Evolutionary conservation across 2,329 filamentous ascomycete genomes (phyloP).

Genomic region (Cryphonectria carpinicola): DNA sequence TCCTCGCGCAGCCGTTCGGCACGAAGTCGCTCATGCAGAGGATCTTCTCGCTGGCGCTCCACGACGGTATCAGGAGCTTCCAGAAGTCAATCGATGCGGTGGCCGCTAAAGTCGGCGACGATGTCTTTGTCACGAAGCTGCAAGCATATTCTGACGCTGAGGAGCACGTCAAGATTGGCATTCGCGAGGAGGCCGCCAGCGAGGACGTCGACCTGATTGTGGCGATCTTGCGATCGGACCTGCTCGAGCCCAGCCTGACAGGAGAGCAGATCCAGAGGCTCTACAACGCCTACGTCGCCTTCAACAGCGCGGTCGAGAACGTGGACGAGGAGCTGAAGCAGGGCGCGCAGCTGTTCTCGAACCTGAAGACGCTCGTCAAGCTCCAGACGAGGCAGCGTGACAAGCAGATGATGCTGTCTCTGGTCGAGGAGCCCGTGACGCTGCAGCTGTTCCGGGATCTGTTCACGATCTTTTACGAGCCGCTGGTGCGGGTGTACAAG

Average conservation of each 20-base stretch:
- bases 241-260: conserved; percentile 71
- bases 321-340: conserved; percentile 85
- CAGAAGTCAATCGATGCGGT: conserved; percentile 86
- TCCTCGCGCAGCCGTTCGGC: conserved; percentile 93
- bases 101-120: conserved; percentile 77
- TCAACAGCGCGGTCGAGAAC: conserved; percentile 93
- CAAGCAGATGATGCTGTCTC: conserved; percentile 94
- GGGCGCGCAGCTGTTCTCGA: conserved; percentile 89
- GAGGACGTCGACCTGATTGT: conserved; percentile 87
- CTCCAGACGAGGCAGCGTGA: conserved; percentile 88
- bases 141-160: conserved; percentile 76
- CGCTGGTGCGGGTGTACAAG: conserved; percentile 95
- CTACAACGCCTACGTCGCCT: conserved; percentile 94
- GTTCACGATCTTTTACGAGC: conserved; percentile 99
- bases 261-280: conserved; percentile 79
- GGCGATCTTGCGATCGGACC: conserved; percentile 78
- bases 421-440: conserved; percentile 97
- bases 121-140: conserved; percentile 78
- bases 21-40: conserved; percentile 88
- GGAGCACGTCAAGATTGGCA: conserved; percentile 72
- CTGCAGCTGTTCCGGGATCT: conserved; percentile 94
- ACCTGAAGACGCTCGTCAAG: conserved; percentile 93
- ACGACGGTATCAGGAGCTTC: conserved; percentile 85
- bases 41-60: conserved; percentile 89
- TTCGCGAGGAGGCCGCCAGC: conserved; percentile 72